Conservation (phyloP, 768 basidiomycete genomes). For the Tulasnella sp. region DNA sequence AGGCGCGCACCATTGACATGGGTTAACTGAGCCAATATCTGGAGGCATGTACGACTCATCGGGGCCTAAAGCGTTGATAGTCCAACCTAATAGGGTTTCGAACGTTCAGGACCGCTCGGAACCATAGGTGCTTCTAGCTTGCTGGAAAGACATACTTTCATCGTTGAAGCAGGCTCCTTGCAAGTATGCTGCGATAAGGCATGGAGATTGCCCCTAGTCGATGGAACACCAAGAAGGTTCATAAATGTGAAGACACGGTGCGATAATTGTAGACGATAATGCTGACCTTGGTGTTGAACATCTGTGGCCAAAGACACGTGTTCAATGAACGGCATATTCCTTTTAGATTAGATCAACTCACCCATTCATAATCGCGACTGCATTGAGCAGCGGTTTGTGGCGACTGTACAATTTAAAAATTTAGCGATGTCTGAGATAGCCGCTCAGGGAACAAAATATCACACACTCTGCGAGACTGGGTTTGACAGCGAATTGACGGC, state of each 20-base stretch:
- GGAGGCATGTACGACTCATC: conserved; percentile 4
- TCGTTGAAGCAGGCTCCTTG: not conserved
- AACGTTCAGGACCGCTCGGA: not conserved
- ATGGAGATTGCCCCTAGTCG: conserved; percentile 6
- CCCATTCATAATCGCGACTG: not conserved
- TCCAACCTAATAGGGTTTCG: not conserved
- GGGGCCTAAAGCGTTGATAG: not conserved
- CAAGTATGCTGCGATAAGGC: conserved; percentile 5
- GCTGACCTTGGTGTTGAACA: conserved; percentile 8
- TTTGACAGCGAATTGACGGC: too few species aligned
- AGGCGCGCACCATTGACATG: conserved; percentile 9
- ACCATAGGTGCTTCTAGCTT: not conserved
- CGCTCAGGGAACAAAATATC: too few species aligned
- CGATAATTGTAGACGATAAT: not conserved
- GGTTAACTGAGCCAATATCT: not conserved
- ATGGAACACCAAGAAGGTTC: not conserved
- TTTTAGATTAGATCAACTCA: too few species aligned
- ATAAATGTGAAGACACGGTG: not conserved
- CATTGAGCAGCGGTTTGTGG: conserved; percentile 6
- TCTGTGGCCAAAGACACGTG: not conserved
- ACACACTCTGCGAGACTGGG: too few species aligned
- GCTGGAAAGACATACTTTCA: not conserved
- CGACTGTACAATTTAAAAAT: not conserved
- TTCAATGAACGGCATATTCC: too few species aligned
- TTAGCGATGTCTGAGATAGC: too few species aligned